Evolutionary conservation across 257 asterid genomes (phyloP).

Genomic region (Fraxinus anomala): DNA sequence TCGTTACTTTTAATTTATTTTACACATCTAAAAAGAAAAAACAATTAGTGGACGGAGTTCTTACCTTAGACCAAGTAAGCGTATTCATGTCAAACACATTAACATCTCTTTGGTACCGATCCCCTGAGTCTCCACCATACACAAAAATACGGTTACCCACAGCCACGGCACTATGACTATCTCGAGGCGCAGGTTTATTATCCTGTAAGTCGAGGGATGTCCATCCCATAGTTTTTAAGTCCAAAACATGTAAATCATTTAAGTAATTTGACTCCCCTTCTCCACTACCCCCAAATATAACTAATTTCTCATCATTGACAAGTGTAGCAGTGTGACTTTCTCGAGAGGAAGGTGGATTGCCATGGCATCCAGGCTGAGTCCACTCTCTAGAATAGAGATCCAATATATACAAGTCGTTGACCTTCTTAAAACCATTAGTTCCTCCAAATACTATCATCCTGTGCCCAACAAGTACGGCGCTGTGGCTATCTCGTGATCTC

Average conservation of each 20-base stretch:
- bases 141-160: constrained; percentile 60
- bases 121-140: constrained; percentile 94
- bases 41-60: background rate
- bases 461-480: constrained; percentile 64
- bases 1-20: background rate
- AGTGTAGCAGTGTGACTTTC: constrained; percentile 86
- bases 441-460: constrained; percentile 87
- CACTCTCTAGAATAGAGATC: constrained; percentile 72
- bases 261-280: constrained; percentile 82
- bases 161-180: constrained; percentile 79
- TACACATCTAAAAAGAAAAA: background rate
- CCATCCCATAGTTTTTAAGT: constrained; percentile 83
- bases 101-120: constrained; percentile 76
- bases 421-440: constrained; percentile 80
- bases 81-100: constrained; percentile 68
- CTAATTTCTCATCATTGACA: constrained; percentile 52
- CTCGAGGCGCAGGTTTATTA: constrained; percentile 68
- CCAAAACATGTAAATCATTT: constrained; percentile 77
- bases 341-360: constrained; percentile 73
- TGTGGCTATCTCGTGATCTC: constrained; percentile 93
- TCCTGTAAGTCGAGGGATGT: constrained; percentile 60
- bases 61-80: constrained; percentile 77
- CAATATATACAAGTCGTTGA: constrained; percentile 69
- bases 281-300: constrained; percentile 92
- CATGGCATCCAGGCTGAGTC: constrained; percentile 70